Percentiles rank a stretch among this genome's conserved stretches.
phyloP scores from a whole-genome alignment of 768 basidiomycete species.

The Auricularia auricula-judae region DNA sequence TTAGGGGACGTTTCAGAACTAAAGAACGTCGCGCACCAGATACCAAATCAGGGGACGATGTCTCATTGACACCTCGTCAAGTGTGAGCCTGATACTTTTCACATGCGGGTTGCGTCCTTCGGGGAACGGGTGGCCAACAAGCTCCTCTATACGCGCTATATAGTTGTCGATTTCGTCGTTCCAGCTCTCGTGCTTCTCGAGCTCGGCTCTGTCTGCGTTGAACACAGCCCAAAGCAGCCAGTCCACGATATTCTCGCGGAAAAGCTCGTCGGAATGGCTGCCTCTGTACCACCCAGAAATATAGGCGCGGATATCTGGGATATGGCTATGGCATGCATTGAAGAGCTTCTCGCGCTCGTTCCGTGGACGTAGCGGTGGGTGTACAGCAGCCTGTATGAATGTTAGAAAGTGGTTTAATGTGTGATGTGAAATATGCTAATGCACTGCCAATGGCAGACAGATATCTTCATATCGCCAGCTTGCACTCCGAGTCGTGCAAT shows the following conservation, averaged over 20 bases:
- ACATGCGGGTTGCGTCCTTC: slow-evolving; percentile 28
- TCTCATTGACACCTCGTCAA: slow-evolving; percentile 43
- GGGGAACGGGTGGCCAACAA: slow-evolving; percentile 29
- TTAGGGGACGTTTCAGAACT: neutral
- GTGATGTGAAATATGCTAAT: no score
- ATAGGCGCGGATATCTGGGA: slow-evolving; percentile 11
- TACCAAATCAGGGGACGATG: slow-evolving; percentile 63
- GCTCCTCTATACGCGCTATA: slow-evolving; percentile 26
- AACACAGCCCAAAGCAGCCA: slow-evolving; percentile 64
- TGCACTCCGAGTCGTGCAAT: no score
- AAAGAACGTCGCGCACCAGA: slow-evolving; percentile 26
- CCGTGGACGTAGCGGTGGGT: slow-evolving; percentile 28
- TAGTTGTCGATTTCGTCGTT: slow-evolving; percentile 42
- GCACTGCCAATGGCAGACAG: no score
- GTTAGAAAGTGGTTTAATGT: neutral
- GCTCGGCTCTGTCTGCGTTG: slow-evolving; percentile 24
- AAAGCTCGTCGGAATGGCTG: slow-evolving; percentile 17
- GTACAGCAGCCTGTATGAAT: slow-evolving; percentile 16
- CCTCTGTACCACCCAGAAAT: slow-evolving; percentile 44
- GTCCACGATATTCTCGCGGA: slow-evolving; percentile 38
- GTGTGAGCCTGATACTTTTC: slow-evolving; percentile 37
- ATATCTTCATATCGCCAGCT: no score
- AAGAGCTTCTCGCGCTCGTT: slow-evolving; percentile 38
- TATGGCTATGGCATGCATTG: slow-evolving; percentile 28
- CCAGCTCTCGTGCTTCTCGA: slow-evolving; percentile 25